These are phyloP conservation scores for Beta lomatogona DNA, from an alignment of 179 eudicot species.

Conservation along the genomic window DNA sequence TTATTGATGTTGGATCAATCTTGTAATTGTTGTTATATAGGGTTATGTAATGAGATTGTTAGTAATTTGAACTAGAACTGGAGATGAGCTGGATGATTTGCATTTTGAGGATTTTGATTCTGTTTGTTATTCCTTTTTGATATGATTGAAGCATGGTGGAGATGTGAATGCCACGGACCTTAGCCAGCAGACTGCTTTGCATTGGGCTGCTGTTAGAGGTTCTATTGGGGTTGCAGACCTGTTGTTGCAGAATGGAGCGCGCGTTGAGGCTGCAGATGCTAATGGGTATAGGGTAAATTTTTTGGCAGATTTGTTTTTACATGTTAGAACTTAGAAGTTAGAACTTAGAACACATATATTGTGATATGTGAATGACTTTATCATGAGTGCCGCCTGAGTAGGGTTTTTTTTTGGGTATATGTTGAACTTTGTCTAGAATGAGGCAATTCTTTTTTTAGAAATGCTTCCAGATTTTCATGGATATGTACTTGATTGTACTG, in stretches of 20 bases:
- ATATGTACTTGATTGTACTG: not conserved
- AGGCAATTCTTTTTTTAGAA: not conserved
- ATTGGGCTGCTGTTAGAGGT: slow-evolving; percentile 99
- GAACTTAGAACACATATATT: not conserved
- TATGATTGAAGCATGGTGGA: slow-evolving; percentile 69
- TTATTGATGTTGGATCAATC: not conserved
- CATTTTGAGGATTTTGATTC: not conserved
- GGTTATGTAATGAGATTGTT: not conserved
- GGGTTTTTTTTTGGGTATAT: not conserved
- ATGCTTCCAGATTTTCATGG: not conserved
- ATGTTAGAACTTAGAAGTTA: not conserved
- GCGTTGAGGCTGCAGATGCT: slow-evolving; percentile 72
- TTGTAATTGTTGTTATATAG: not conserved
- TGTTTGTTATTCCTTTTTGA: not conserved
- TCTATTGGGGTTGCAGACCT: slow-evolving; percentile 70
- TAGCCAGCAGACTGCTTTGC: slow-evolving; percentile 77
- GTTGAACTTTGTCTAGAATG: not conserved
- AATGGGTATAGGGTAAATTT: slow-evolving; percentile 91
- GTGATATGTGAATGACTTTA: not conserved
- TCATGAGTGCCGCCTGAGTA: not conserved
- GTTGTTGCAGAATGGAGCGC: slow-evolving; percentile 83
- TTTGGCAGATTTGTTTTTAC: not conserved
- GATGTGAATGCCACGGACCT: slow-evolving; percentile 75
- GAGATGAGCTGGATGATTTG: slow-evolving; percentile 1
- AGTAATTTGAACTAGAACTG: not conserved